Evolutionary conservation across 371 early-diverging fungal species (phyloP), one percentile per base, ranked within the genome.

Genomic region (Mucor racemosus): DNA sequence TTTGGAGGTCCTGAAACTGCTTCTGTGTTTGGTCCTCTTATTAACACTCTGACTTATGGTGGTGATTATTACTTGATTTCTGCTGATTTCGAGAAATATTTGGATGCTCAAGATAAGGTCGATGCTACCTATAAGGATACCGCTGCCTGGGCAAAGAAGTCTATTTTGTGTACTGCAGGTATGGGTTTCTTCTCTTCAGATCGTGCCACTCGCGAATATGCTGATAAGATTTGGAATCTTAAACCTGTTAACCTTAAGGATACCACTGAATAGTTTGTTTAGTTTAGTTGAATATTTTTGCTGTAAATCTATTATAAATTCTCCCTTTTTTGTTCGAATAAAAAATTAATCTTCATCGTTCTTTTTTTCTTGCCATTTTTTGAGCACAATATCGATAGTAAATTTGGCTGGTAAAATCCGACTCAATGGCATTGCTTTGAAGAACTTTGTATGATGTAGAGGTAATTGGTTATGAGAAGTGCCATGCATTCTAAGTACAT

Each of bases 161-260:
- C 90, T 46, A 96, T 97, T 68, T 76, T 88, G 50, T 94, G 94
- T 60, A 92, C 94, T 21, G 94, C 96, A 56, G 84, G 89, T 68
- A 97, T 96, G 96, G 91, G 93, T 73, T 94, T 94, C 76, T 96
- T 96, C 84, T 92, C 92, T 46, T 88, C 93, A 33, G 91, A 91
- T 69, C 87, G 96, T 65, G 84, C 94, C 44, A 90, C 94, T 77
- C 76, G 84, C 71, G 95, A 96, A 67, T 96, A 95, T 67, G 96
- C 95, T 35, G 86, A 91, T 65, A 83, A 87, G 57, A 93, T 96
- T 72, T 96, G 96, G 96, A 82, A 91, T 26, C 26, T 71, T 15
- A 64, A 71, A 41, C 64, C 72, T 58, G 54, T 67, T 39, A 19
- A 35, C 6, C 11, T 56, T 7, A 56, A 56, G 2, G 57, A n/a